Conservation (phyloP, 2,329 filamentous ascomycete genomes). For the Akanthomyces dipterigenus region DNA sequence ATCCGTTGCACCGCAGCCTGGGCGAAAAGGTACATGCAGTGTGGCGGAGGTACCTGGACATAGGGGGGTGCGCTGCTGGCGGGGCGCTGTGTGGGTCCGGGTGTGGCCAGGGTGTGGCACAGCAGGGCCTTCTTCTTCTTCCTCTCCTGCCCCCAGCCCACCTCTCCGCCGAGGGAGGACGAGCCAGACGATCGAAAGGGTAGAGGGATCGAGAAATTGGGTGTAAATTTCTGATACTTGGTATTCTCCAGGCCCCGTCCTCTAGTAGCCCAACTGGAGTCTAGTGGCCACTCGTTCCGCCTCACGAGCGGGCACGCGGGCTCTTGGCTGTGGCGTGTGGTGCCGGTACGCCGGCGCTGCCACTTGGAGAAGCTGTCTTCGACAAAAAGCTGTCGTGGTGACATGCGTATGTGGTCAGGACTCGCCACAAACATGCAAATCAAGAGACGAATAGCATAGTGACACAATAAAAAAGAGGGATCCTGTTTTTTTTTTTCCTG, state of each 20-base stretch:
- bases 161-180: background rate
- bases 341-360: too few species aligned
- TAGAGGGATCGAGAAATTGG: background rate
- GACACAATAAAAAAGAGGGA: background rate
- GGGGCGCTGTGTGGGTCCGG: background rate
- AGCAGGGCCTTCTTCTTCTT: background rate
- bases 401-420: background rate
- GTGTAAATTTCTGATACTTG: background rate
- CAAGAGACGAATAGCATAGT: background rate
- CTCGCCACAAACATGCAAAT: background rate
- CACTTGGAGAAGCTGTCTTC: too few species aligned
- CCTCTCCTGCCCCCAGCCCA: background rate
- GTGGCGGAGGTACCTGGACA: background rate
- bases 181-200: background rate
- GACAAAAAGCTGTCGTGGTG: too few species aligned
- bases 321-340: too few species aligned
- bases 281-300: too few species aligned
- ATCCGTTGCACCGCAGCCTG: background rate
- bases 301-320: too few species aligned
- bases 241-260: background rate
- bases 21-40: background rate
- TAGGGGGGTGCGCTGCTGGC: background rate
- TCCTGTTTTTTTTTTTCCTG: background rate
- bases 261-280: background rate
- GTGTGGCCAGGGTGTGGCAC: conserved; percentile 1